Base-by-base conservation (phyloP, 148 eudicot genomes). In the Rhododendron ovatum region DNA sequence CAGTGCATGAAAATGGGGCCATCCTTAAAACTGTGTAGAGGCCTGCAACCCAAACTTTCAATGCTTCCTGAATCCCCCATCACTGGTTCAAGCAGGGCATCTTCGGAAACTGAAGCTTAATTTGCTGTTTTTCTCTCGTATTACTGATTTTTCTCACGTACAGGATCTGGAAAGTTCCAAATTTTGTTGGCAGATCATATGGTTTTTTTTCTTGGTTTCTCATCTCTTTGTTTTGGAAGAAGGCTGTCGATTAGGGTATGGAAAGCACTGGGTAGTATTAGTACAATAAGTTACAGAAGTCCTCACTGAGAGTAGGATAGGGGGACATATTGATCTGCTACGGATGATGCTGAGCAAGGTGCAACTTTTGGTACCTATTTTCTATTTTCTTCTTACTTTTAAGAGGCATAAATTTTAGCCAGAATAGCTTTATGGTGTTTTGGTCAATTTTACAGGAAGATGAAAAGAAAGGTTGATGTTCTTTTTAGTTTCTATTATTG, bases 1-100 rank as follows among this genome's bases (percentile, higher is more conserved):
- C 93, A 92, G 94, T 88, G 83, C 90, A 89, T 89, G 91, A 92
- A 90, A 74, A 43, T 85, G 87, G 91, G 85, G 85, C 92, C 93
- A 80, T 81, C 93, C 28, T 79, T 89, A 69, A 91, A 90, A 86
- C 83, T 92, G 79, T 80, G 91, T 80, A 89, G 84, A 81, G 90
- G 90, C 57, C 65, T 89, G 84, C 88, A 89, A 86, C 86, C 79
- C 53, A 94, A 90, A 84, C 82, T 84, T 35, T 48, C 88, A 77
- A 75, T 84, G 77, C 84, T 88, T 22, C 84, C 91, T 78, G 91
- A 88, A 73, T 83, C 87, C 82, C 85, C 81, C 28, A 81, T 86
- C 84, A 63, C 91, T 7, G 85, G 89, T 83, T 90, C 94, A 35
- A 85, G 89, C 82, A 89, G 87, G 69, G 90, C 89, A 8, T 83